Evolutionary conservation across 2,329 filamentous ascomycete genomes (phyloP), one percentile per base, ranked within the genome.

Genomic region (Teratosphaeria nubilosa): DNA sequence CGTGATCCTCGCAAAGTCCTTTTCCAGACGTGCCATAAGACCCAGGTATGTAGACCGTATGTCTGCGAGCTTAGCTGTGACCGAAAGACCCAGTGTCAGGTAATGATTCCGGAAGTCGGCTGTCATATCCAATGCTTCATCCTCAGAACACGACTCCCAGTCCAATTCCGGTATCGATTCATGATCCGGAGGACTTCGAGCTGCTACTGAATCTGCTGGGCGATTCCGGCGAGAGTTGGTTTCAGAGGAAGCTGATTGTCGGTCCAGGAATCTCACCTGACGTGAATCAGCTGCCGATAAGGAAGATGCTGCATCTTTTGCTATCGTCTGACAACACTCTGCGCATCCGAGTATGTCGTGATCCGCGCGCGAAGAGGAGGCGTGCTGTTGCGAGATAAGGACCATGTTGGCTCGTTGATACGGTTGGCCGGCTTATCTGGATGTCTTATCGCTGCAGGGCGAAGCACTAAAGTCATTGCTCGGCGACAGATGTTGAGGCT

Each of bases 61-160:
- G 22, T 53, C 30, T 5, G 41, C n/a, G 9, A 32, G 54, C 22
- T 22, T 56, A 10, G 58, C 54, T 16, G 34, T 41, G 22, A 59
- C 31, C 24, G 58, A 51, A 1, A 59, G 32, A 24, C 37, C 50
- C 13, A 59, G 54, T 22, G 53, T 34, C 9, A 32, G 32, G 58
- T 56, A 59, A 53, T 56, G 41, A 30, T 59, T 59, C 16, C 30
- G 50, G 57, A 58, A 51, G 2, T 41, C 5, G n/a, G 22, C 10
- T 20, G 51, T 25, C 41, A 30, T 54, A 3, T 48, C 41, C n/a
- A 48, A 20, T 20, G 41, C 20, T 22, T 48, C 41, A 22, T 48
- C 41, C 41, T 48, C 41, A 48, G 41, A 20, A 22, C n/a, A 48
- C 22, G 41, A 48, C 16, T 48, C 41, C 41, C 41, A 48, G 5